Percentiles rank a stretch among this genome's conserved stretches.
Conservation (phyloP, 2,329 filamentous ascomycete genomes). For the Diaporthe ampelina region DNA sequence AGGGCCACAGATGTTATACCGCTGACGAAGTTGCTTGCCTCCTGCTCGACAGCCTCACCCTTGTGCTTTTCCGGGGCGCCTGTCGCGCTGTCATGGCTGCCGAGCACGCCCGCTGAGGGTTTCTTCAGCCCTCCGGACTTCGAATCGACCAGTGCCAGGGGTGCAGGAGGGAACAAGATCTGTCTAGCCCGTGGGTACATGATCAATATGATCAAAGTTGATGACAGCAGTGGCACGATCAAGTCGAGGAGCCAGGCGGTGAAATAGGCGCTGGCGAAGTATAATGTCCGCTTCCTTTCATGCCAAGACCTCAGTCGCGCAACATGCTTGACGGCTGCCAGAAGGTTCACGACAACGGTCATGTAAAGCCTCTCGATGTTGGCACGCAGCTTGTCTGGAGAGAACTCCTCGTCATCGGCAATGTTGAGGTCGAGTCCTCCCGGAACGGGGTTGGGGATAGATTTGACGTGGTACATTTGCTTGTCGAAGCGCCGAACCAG, state of each 20-base stretch:
- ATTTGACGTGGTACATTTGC: conserved; percentile 77
- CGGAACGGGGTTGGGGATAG: conserved; percentile 69
- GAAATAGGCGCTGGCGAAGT: conserved; percentile 69
- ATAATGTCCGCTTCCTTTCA: conserved; percentile 76
- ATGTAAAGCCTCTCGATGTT: conserved; percentile 87
- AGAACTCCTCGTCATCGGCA: conserved; percentile 86
- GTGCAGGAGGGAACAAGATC: conserved; percentile 82
- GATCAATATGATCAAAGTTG: conserved; percentile 75
- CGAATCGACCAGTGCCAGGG: conserved; percentile 78
- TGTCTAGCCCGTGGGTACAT: conserved; percentile 73
- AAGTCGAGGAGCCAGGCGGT: conserved; percentile 81
- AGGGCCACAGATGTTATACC: conserved; percentile 80
- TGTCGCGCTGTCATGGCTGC: conserved; percentile 82
- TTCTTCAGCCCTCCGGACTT: conserved; percentile 83
- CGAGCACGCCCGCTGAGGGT: conserved; percentile 80
- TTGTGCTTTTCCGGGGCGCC: conserved; percentile 87
- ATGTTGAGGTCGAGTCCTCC: conserved; percentile 84
- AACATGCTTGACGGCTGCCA: conserved; percentile 80
- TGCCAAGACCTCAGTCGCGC: conserved; percentile 84
- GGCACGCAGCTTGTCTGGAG: conserved; percentile 83
- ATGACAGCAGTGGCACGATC: conserved; percentile 72
- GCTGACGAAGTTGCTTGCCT: conserved; percentile 85
- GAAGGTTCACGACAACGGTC: conserved; percentile 78
- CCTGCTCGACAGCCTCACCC: conserved; percentile 86
- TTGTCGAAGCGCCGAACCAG: conserved; percentile 82